Conservation (phyloP, 345 rosid genomes). For the Linum trigynum region DNA sequence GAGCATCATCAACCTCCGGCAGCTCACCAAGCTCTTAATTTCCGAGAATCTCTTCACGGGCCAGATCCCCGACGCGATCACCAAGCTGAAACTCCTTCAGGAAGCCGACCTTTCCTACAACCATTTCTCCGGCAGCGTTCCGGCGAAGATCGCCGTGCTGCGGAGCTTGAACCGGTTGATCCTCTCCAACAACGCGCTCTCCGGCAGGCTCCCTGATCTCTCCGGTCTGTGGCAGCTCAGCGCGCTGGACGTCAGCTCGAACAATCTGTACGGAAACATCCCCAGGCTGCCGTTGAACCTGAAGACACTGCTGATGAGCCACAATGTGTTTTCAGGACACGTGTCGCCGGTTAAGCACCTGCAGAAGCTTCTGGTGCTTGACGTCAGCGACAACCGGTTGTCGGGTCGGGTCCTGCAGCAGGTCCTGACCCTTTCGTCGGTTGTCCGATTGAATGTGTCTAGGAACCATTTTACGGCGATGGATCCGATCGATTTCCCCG, state of each 20-base stretch:
- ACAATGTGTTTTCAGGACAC: constrained; percentile 37
- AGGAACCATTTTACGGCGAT: constrained; percentile 33
- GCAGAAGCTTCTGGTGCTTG: constrained; percentile 22
- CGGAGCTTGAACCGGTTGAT: constrained; percentile 29
- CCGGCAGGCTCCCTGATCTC: constrained; percentile 41
- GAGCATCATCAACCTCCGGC: constrained; percentile 30
- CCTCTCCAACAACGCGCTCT: constrained; percentile 33
- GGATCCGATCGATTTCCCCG: constrained; percentile 14
- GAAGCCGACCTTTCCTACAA: constrained; percentile 37
- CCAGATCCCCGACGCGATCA: constrained; percentile 24
- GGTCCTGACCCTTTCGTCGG: constrained; percentile 31
- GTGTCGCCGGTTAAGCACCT: constrained; percentile 25
- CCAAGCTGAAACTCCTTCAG: constrained; percentile 26
- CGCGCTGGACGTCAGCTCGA: constrained; percentile 34
- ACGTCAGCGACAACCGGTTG: constrained; percentile 45
- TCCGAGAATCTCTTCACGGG: constrained; percentile 44
- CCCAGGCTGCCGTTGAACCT: constrained; percentile 40
- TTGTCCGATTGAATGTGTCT: constrained; percentile 34
- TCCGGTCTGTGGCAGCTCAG: constrained; percentile 41
- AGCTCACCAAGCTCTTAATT: constrained; percentile 31
- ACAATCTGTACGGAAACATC: constrained; percentile 34
- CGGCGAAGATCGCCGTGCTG: constrained; percentile 29
- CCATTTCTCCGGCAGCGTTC: constrained; percentile 35
- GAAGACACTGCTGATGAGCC: constrained; percentile 31
- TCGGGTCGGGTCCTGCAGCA: constrained; percentile 21